Evolutionary conservation across 2,329 filamentous ascomycete species (phyloP), one percentile per base, ranked within the genome.

Genomic region (Trichoderma polysporum): DNA sequence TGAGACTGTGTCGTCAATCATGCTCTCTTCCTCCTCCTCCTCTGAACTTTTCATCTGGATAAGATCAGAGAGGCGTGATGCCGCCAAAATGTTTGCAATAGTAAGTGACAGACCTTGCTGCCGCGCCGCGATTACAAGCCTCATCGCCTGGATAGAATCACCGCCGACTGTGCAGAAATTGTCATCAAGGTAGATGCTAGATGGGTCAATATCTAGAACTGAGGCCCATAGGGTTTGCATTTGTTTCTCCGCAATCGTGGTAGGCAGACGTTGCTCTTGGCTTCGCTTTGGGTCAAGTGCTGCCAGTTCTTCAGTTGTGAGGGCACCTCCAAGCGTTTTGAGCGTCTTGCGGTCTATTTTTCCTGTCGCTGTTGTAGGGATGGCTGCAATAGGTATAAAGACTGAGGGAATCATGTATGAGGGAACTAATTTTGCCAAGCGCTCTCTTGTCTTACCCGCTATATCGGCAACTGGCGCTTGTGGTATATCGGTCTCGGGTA

Each of bases 141-240:
- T 78, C 80, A 83, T 83, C 0, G 81, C 80, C 4, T 74, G 74
- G 15, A 83, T 74, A 0, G 81, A 83, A 72, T 83, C 81, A 2
- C 81, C 80, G 1, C 80, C 80, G n/a, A 45, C 41, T 2, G 41
- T 45, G 22, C 22, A 5, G 2, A 45, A 45, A 4, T 9, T 45
- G 41, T 45, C 41, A 45, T 45, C 41, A 10, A 45, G 41, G 41
- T 45, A 45, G 10, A 45, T 45, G n/a, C 6, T 12, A 4, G 41
- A 45, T 22, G 41, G n/a, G 22, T 45, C 41, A 4, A 45, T 45
- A 12, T 45, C 41, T 22, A 45, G 9, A 22, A 45, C 22, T 12
- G 41, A 45, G 3, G 41, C 41, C 41, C 41, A 45, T 45, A 45
- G n/a, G 9, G 10, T 4, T 22, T 45, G 41, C 41, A 45, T 45